phyloP scores from a whole-genome alignment of 768 basidiomycete species.

The Russula sp. region DNA sequence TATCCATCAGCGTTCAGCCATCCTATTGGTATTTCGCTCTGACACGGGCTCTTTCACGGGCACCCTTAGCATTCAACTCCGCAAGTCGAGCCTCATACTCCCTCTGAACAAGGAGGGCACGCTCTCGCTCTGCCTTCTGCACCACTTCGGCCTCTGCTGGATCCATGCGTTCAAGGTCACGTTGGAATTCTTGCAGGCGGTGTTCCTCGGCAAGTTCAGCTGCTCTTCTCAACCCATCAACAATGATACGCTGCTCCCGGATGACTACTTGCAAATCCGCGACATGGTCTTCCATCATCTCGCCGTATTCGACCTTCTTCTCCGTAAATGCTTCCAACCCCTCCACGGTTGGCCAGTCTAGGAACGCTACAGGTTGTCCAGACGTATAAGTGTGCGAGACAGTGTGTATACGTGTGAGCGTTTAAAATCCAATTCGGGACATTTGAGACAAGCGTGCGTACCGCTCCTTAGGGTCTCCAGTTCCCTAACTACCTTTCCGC shows the following conservation, averaged over 20 bases:
- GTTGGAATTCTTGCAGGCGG: constrained; percentile 4
- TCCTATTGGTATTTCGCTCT: background rate
- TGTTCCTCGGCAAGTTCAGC: background rate
- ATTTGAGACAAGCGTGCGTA: background rate
- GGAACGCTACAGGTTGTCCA: constrained; percentile 4
- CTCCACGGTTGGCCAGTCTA: constrained; percentile 9
- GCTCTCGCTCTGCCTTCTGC: background rate
- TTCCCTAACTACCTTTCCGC: background rate
- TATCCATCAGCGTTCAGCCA: no score
- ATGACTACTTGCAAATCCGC: background rate
- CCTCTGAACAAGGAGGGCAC: background rate
- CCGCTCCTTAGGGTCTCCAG: background rate
- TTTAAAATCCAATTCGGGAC: background rate
- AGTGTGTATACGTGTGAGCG: background rate
- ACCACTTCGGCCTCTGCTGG: background rate
- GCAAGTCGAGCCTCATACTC: background rate
- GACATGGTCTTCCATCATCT: background rate
- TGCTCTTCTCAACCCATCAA: background rate
- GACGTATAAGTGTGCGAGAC: background rate
- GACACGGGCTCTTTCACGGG: background rate
- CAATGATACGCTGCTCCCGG: background rate
- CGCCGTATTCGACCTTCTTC: constrained; percentile 1
- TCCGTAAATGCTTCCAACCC: constrained; percentile 13
- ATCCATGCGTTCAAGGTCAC: constrained; percentile 2
- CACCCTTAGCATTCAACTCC: background rate